These are phyloP conservation scores for Stevia rebaudiana DNA, from an alignment of 140 eudicot genomes.

Conservation along the genomic window DNA sequence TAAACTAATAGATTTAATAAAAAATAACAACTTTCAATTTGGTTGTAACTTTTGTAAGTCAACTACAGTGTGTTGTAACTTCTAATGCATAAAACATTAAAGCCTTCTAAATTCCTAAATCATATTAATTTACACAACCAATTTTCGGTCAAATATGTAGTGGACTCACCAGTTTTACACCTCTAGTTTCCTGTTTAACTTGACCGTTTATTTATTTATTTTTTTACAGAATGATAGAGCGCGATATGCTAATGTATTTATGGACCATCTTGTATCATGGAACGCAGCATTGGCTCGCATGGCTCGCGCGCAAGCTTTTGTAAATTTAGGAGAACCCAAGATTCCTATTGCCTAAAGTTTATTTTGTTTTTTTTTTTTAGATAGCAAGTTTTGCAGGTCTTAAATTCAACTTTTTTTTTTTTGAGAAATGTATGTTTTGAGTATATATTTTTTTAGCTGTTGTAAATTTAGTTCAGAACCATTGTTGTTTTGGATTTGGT, in stretches of 20 bases:
- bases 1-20: not conserved
- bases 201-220: not conserved
- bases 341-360: conserved; percentile 69
- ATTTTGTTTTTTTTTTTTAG: conserved; percentile 1
- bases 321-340: conserved; percentile 91
- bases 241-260: conserved; percentile 50
- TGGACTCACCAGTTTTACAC: not conserved
- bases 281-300: conserved; percentile 66
- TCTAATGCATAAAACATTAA: too few relatives aligned
- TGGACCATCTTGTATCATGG: conserved; percentile 96
- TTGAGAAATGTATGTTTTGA: conserved; percentile 1
- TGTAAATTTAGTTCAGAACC: too few relatives aligned
- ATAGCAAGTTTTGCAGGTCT: conserved; percentile 25
- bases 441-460: conserved; percentile 10
- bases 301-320: conserved; percentile 83
- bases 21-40: not conserved
- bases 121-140: too few relatives aligned
- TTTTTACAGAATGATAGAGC: conserved; percentile 61
- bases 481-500: too few relatives aligned
- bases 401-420: not conserved
- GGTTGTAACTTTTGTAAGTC: not conserved
- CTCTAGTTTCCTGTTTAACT: not conserved
- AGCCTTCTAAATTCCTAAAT: too few relatives aligned
- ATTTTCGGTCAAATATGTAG: too few relatives aligned
- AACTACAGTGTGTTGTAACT: too few relatives aligned